Evolutionary conservation across 192 early-diverging fungal genomes (phyloP), one percentile per base, ranked within the genome.

Genomic region (Coemansia sp.): DNA sequence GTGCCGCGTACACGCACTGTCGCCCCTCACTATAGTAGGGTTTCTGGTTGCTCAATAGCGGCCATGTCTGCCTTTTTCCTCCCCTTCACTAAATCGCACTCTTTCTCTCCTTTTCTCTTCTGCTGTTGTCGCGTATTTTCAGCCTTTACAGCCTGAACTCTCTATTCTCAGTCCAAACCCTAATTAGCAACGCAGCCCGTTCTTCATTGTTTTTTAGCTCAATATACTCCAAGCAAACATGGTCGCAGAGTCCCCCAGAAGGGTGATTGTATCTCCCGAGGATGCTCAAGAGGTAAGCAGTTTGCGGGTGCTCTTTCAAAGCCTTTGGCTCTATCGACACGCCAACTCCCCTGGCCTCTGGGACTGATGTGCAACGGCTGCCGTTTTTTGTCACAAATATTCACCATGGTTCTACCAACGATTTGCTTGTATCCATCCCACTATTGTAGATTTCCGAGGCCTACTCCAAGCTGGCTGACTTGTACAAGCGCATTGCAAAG

Each of bases 401-500:
- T 32, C 32, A 32, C 32, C 32, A 32, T 2, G 32, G 32, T 32
- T 32, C 32, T 32, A 32, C 32, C 32, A 32, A 32, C 32, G 32
- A 32, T 45, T 45, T 45, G 6, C 12, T 53, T 11, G 5, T 53
- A 14, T 14, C 44, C 44, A 9, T 45, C 44, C 44, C 44, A 32
- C 44, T 4, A 12, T 5, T 63, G 59, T 77, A 77, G 75, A 49
- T 77, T 40, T 63, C 75, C 5, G 63, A 71, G 17, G 25, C 59
- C 19, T 63, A 72, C 44, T 48, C 14, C 44, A 48, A 64, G 64
- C 63, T 79, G 63, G 57, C 76, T 14, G 6, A 37, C 2, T 32
- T 70, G 8, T 73, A 67, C 48, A 14, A 44, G 45, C 76, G 76
- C 44, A 67, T 73, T 20, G 25, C 68, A 6, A 53, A 56, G 2